Evolutionary conservation across 176 grass and related monocot genomes (phyloP), one percentile per base, ranked within the genome.

Genomic region (Canna indica): DNA sequence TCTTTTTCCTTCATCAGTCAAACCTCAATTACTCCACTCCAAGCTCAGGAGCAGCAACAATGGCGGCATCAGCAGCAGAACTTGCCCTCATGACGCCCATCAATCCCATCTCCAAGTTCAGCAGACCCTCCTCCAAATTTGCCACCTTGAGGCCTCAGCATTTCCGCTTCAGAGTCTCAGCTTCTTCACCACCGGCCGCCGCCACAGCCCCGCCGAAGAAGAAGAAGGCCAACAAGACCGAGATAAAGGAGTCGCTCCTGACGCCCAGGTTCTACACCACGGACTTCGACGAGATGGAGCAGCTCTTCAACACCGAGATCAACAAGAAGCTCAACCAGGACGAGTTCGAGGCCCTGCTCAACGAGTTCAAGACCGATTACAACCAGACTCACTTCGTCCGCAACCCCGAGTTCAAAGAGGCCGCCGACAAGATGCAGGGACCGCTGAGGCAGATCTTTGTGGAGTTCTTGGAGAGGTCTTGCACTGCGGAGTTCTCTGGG

Each of bases 341-440:
- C 8, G 89, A 93, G 79, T 97, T 97, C 70, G 88, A 87, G 76
- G 88, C 88, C 76, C 83, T 97, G 83, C 84, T 87, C 65, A 81
- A 89, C 70, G 93, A 97, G 84, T 99, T 99, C 84, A 99, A 99
- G 84, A 99, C 94, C 29, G 94, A 99, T 81, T 93, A 99, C 83
- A 99, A 99, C 80, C 89, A 99, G 89, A 99, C 94, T 1, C 94
- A 99, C 73, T 99, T 99, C 74, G 85, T 99, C 47, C 86, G 94
- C 64, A 93, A 88, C 84, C 80, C 72, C 1, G 94, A 99, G 72
- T 99, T 99, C 86, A 99, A 93, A 78, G 86, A 39, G 1, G 89
- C 94, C 16, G 94, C 94, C 32, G 94, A 99, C 79, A 99, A 90
- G 75, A 75, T 93, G 75, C 33, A 90, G 68, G 94, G 94, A 0